These are phyloP conservation scores for Gracilaria domingensis DNA, from an alignment of 23 red algal species.

Conservation along the genomic window DNA sequence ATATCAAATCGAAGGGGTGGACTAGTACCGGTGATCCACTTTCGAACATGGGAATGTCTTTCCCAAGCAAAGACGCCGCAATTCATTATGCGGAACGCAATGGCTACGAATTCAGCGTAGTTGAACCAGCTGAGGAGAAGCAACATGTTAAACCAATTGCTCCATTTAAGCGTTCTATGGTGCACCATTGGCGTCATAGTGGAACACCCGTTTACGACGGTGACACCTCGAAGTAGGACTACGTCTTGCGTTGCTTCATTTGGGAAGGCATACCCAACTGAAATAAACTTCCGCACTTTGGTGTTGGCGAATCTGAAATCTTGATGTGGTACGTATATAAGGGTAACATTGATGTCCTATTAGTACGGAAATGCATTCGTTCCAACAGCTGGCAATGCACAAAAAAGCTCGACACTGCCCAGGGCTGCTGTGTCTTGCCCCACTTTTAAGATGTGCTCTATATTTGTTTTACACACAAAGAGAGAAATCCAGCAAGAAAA, in stretches of 20 bases:
- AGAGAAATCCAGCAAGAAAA: too few relatives aligned
- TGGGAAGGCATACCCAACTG: background rate
- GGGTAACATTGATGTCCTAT: too few relatives aligned
- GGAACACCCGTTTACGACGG: slow-evolving; percentile 61
- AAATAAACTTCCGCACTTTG: background rate
- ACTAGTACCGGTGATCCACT: slow-evolving; percentile 97
- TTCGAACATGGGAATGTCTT: slow-evolving; percentile 83
- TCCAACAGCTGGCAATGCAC: too few relatives aligned
- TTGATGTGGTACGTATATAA: too few relatives aligned
- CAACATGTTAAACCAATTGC: slow-evolving; percentile 80
- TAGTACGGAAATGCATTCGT: too few relatives aligned
- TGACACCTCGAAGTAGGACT: slow-evolving; percentile 18
- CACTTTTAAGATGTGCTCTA: too few relatives aligned
- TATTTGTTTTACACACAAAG: too few relatives aligned
- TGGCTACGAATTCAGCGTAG: slow-evolving; percentile 75
- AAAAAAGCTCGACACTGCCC: too few relatives aligned
- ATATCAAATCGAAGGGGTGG: slow-evolving; percentile 82
- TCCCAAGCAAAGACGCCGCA: slow-evolving; percentile 91
- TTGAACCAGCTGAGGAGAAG: slow-evolving; percentile 84
- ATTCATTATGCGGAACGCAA: slow-evolving; percentile 89
- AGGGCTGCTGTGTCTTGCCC: too few relatives aligned
- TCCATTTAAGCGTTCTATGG: slow-evolving; percentile 91
- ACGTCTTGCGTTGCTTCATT: background rate
- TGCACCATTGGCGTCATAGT: slow-evolving; percentile 97
- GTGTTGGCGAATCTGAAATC: background rate